A percentile compares a stretch with the other conserved stretches of the same genome.
Conservation (phyloP, 306 rosid genomes). For the barrel medic (Medicago truncatula) region MtrunA17r5.0-ANR NC_053049.1:10353501-10354000, state of each 20-base stretch:
- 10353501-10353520: too few species aligned
- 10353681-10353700: too few species aligned
- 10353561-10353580: too few species aligned
- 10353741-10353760: neutral
- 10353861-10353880: conserved; percentile 7
- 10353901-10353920: conserved; percentile 35
- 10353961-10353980: conserved; percentile 22
- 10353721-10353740: too few species aligned
- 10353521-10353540: too few species aligned
- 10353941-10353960: conserved; percentile 1
- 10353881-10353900: conserved; percentile 24
- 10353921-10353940: neutral
- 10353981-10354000: conserved; percentile 38
- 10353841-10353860: neutral
- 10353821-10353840: conserved; percentile 14
- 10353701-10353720: too few species aligned
- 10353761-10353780: neutral
- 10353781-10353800: conserved; percentile 7
- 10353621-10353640: too few species aligned
- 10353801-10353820: neutral
- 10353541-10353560: too few species aligned
- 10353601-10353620: too few species aligned
- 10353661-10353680: too few species aligned
- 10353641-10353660: too few species aligned
- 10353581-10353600: too few species aligned